Evolutionary conservation across 2,329 filamentous ascomycete species (phyloP), one percentile per base, ranked within the genome.

Genomic region (Phialophora expanda): DNA sequence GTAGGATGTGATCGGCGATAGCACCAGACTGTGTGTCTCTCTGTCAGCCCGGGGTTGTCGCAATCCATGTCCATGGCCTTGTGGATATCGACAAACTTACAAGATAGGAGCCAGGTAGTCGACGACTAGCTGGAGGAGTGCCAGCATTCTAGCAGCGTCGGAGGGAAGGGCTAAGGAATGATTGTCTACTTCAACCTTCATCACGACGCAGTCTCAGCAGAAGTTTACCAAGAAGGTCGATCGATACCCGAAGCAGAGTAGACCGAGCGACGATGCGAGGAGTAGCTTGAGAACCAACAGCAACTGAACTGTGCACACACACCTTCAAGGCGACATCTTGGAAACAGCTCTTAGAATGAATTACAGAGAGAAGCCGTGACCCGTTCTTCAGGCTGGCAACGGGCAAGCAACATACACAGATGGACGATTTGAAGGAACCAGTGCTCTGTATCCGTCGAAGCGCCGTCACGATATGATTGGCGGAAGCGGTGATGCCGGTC

Each of bases 1-100:
- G 78, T 89, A 89, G 71, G 85, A 87, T 57, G 86, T 89, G 66
- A 89, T 77, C 8, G 87, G 87, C 7, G 86, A 88, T 8, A 85
- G 83, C 60, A 88, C 80, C 68, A 89, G 82, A 76, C 85, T 87
- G 60, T 56, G 41, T 8, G 38, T 26, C 48, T 14, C 22, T 12
- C 24, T 51, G 14, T 51, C 5, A 24, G 48, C 20, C 1, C 48
- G 14, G 8, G 8, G 48, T 51, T 14, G 4, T 28, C 22, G 48
- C 14, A n/a, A n/a, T n/a, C 17, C 17, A 8, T 20, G 5, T n/a
- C 7, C 5, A 22, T 6, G 51, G 26, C 1, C 26, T n/a, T 8
- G 22, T 17, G 28, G 53, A 28, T 32, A 3, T 7, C 20, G 48
- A 53, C 9, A 30, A 51, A 70, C 78, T 53, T 76, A 83, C 81